Conservation (phyloP, 495 filamentous ascomycete species). For the Tetracladium setigerum region DNA sequence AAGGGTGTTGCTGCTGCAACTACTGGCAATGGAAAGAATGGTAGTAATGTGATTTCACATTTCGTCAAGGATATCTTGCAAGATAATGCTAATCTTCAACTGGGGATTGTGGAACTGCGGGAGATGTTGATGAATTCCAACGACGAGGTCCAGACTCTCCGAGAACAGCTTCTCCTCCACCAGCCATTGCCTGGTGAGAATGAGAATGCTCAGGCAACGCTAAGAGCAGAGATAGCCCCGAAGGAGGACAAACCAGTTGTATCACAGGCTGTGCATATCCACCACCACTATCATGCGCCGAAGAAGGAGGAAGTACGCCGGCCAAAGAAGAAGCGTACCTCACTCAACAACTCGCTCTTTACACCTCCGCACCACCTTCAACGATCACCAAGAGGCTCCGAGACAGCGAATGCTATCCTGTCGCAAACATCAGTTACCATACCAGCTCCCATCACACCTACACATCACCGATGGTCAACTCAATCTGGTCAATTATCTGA, state of each 20-base stretch:
- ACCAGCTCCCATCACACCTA: constrained; percentile 30
- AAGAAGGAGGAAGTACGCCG: constrained; percentile 56
- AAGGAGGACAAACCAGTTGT: constrained; percentile 37
- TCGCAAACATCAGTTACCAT: constrained; percentile 58
- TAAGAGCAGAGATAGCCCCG: constrained; percentile 62
- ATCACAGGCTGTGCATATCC: constrained; percentile 76
- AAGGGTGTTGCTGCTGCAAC: constrained; percentile 70
- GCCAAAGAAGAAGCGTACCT: constrained; percentile 63
- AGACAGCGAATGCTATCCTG: constrained; percentile 41
- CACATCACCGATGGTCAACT: constrained; percentile 54
- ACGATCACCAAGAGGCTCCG: constrained; percentile 19
- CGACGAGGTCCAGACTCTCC: constrained; percentile 79
- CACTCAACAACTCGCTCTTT: constrained; percentile 49
- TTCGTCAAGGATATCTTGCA: constrained; percentile 94
- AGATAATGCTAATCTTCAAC: constrained; percentile 89
- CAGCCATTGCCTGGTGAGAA: constrained; percentile 50
- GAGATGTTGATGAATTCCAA: constrained; percentile 92
- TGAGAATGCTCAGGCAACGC: constrained; percentile 37
- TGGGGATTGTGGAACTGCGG: constrained; percentile 80
- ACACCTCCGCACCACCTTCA: constrained; percentile 38
- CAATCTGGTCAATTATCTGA: constrained; percentile 54
- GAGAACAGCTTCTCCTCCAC: constrained; percentile 76
- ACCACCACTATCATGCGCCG: constrained; percentile 73
- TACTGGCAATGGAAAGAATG: constrained; percentile 44
- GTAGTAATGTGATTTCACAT: constrained; percentile 69